A percentile compares a stretch with the other conserved stretches of the same genome.
phyloP scores from a whole-genome alignment of 2,329 filamentous ascomycete genomes.

The Phialophora verrucosa region DNA sequence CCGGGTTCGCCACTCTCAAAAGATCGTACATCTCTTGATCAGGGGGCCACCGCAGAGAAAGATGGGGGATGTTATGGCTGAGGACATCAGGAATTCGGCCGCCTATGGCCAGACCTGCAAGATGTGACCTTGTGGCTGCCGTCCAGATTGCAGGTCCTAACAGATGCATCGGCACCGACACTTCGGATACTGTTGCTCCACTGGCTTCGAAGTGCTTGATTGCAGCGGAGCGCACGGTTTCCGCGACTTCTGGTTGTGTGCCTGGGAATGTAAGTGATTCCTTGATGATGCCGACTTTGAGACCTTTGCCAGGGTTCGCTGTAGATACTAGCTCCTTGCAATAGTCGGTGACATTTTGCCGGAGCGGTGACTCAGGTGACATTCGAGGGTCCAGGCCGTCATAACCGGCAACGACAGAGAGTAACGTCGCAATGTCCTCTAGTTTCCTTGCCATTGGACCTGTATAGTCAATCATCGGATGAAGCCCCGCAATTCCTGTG shows the following conservation, averaged over 20 bases:
- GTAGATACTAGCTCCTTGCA: conserved; percentile 39
- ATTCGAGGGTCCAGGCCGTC: conserved; percentile 57
- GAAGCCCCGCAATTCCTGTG: conserved; percentile 52
- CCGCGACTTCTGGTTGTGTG: conserved; percentile 48
- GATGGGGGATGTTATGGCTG: conserved; percentile 43
- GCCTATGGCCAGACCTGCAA: conserved; percentile 44
- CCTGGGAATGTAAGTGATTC: conserved; percentile 52
- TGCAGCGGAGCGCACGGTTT: conserved; percentile 47
- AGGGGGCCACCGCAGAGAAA: conserved; percentile 45
- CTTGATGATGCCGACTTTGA: conserved; percentile 55
- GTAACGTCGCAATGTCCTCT: conserved; percentile 51
- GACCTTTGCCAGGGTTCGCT: conserved; percentile 45
- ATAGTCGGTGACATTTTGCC: conserved; percentile 45
- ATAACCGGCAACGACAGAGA: conserved; percentile 55
- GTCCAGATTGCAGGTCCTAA: conserved; percentile 58
- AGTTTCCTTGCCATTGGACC: conserved; percentile 55
- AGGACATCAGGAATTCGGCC: conserved; percentile 44
- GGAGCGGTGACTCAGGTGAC: conserved; percentile 49
- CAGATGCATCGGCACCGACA: conserved; percentile 57
- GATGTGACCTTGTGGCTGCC: conserved; percentile 45
- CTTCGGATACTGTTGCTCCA: conserved; percentile 53
- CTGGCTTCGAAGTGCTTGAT: conserved; percentile 47
- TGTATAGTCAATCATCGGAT: conserved; percentile 53
- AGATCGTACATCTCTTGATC: conserved; percentile 53
- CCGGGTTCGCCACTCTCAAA: conserved; percentile 53